Base-by-base conservation (phyloP, 768 basidiomycete species). In the Tulasnella sp. region DNA sequence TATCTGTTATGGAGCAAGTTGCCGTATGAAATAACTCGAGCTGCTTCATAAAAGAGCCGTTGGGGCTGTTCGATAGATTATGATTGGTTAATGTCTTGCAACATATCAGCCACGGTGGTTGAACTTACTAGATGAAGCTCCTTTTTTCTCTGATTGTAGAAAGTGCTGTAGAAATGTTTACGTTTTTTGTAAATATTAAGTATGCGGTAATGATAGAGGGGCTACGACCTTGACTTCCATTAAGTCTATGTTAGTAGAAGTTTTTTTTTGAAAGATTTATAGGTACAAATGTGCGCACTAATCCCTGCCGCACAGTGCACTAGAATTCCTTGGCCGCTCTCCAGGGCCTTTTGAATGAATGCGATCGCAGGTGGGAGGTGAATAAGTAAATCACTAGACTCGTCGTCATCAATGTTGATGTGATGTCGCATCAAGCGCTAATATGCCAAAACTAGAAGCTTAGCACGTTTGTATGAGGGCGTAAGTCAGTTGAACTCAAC, bases 241-340 rank as follows among this genome's bases (percentile, higher is more conserved):
- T 5, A 15, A 15, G 15, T 38, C 34, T 38, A 5, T 7, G 5
- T 15, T 38, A 38, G 34, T 38, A 15, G 7, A 7, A 7, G 34
- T n/a, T n/a, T 5, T 15, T 38, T 5, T 5, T 5, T 7, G 15
- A 38, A 7, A 38, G 34, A 38, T 5, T 11, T 43, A n/a, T n/a
- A n/a, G n/a, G n/a, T n/a, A n/a, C n/a, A n/a, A n/a, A 27, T n/a
- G 5, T 9, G 47, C 86, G 69, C 71, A 89, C 88, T 90, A 71
- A 90, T 77, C 23, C 93, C 93, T 23, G 88, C 90, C 56, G 88
- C 85, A 68, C 93, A 95, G 70, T 96, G 93, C 0, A 96, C 87
- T n/a, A 95, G 73, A 1, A 97, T 85, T 1, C 85, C 85, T 30
- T 83, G 74, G 0, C 80, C 83, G 66, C 85, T 86, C 68, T 83